Conservation (phyloP, 768 basidiomycete species). For the Tephrocybe sp. region DNA sequence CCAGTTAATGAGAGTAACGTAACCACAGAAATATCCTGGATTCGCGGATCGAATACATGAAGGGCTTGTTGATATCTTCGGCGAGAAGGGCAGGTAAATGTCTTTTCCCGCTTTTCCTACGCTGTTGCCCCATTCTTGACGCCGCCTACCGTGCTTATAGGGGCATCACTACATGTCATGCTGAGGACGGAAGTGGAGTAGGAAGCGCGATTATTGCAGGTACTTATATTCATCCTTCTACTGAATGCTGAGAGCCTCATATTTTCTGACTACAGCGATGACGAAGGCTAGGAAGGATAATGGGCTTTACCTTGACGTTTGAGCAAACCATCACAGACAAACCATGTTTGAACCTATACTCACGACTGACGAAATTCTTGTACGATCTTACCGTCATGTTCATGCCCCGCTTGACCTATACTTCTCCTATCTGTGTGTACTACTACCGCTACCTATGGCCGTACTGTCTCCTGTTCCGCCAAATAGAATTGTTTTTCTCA, state of each 20-base stretch:
- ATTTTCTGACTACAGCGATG: slow-evolving; percentile 59
- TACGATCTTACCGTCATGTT: slow-evolving; percentile 5
- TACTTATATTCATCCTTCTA: slow-evolving; percentile 14
- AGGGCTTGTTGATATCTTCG: slow-evolving; percentile 91
- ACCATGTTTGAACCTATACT: neutral
- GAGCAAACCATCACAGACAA: slow-evolving; percentile 12
- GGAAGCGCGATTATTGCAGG: slow-evolving; percentile 94
- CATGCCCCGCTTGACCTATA: neutral
- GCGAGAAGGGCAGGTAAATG: slow-evolving; percentile 87
- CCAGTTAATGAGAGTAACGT: too few relatives aligned
- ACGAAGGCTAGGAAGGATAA: slow-evolving; percentile 77
- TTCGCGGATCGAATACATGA: slow-evolving; percentile 93
- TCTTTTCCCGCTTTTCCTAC: neutral
- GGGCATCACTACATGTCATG: slow-evolving; percentile 77
- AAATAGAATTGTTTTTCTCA: too few relatives aligned
- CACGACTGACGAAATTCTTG: neutral
- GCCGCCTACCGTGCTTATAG: slow-evolving; percentile 28
- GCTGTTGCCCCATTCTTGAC: neutral
- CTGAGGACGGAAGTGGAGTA: slow-evolving; percentile 91
- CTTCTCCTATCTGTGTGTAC: slow-evolving; percentile 1
- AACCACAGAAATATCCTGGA: slow-evolving; percentile 96
- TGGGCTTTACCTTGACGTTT: slow-evolving; percentile 54
- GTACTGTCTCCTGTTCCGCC: too few relatives aligned
- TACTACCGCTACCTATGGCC: too few relatives aligned
- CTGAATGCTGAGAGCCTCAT: neutral